phyloP scores from a whole-genome alignment of 495 filamentous ascomycete genomes.

The Articulospora tetracladia region DNA sequence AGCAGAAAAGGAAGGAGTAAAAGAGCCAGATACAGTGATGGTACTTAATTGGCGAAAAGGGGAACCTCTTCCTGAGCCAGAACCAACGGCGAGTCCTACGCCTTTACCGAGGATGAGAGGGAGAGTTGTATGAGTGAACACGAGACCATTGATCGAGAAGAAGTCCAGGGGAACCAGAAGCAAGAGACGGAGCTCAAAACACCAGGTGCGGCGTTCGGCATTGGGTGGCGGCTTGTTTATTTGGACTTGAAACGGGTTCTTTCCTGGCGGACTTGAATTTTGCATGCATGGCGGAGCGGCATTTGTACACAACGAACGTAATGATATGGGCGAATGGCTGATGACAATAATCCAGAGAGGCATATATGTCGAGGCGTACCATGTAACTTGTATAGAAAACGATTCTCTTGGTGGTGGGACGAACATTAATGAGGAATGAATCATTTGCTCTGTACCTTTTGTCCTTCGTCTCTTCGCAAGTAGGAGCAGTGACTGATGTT shows the following conservation, averaged over 20 bases:
- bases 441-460: not conserved
- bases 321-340: too few relatives aligned
- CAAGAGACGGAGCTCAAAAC: too few relatives aligned
- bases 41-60: slow-evolving; percentile 20
- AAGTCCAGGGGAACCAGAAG: too few relatives aligned
- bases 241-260: not conserved
- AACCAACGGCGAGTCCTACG: not conserved
- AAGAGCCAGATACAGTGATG: slow-evolving; percentile 19
- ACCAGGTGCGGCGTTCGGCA: too few relatives aligned
- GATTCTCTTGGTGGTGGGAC: not conserved
- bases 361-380: not conserved
- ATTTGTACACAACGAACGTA: too few relatives aligned
- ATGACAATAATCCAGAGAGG: too few relatives aligned
- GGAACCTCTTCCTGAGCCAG: not conserved
- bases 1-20: slow-evolving; percentile 9
- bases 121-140: not conserved
- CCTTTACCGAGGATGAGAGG: not conserved
- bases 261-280: not conserved
- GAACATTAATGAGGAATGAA: not conserved
- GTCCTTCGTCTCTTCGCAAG: too few relatives aligned
- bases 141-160: too few relatives aligned
- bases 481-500: too few relatives aligned
- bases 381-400: not conserved
- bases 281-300: too few relatives aligned
- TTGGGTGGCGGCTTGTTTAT: not conserved